A percentile compares a stretch with the other conserved stretches of the same genome.
Conservation (phyloP, 169 alveolate species). For the Plasmodium berghei region DNA sequence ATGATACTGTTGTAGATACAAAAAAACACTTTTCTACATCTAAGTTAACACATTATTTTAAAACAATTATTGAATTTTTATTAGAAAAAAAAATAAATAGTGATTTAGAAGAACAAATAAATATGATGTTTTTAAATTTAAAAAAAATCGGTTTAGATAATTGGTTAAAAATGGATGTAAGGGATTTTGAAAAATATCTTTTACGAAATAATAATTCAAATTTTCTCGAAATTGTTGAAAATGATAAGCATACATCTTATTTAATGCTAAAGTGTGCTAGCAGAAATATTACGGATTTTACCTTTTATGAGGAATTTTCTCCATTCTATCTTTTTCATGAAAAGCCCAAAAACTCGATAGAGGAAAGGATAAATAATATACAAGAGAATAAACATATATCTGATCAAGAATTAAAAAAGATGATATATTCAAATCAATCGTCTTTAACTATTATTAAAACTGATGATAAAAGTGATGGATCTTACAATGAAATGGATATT, state of each 20-base stretch:
- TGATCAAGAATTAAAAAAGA: conserved; percentile 68
- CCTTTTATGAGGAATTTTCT: conserved; percentile 72
- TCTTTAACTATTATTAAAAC: conserved; percentile 21
- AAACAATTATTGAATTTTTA: conserved; percentile 63
- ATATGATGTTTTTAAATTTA: conserved; percentile 73
- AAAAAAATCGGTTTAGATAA: conserved; percentile 69
- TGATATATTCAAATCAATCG: conserved; percentile 46
- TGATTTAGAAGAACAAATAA: conserved; percentile 67
- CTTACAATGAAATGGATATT: conserved; percentile 57
- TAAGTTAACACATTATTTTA: conserved; percentile 52
- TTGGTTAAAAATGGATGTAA: conserved; percentile 72
- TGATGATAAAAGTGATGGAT: not conserved
- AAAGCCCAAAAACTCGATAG: conserved; percentile 59
- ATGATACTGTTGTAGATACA: conserved; percentile 1
- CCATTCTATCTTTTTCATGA: conserved; percentile 74
- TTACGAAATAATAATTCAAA: conserved; percentile 64
- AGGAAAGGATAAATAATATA: conserved; percentile 45
- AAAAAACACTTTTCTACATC: conserved; percentile 48
- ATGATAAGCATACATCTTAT: conserved; percentile 42
- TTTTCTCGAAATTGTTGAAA: conserved; percentile 45
- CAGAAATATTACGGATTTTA: conserved; percentile 69
- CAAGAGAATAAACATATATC: conserved; percentile 70
- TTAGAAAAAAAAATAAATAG: conserved; percentile 52
- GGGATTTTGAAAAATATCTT: conserved; percentile 68
- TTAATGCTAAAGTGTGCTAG: conserved; percentile 75